phyloP scores from a whole-genome alignment of 768 basidiomycete species.

The Cubamyces lactineus region DNA sequence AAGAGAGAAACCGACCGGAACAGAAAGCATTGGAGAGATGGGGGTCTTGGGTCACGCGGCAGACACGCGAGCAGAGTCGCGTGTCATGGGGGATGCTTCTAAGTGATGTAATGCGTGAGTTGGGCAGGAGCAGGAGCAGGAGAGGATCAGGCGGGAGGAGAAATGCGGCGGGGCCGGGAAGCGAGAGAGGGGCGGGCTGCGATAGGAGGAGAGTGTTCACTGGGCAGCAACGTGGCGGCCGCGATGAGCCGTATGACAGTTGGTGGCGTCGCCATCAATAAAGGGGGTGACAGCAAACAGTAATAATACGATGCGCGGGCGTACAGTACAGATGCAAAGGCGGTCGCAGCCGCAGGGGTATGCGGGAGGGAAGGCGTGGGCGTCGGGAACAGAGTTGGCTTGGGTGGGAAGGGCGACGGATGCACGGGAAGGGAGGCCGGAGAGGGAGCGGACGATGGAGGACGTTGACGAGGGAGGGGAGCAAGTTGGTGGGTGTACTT shows the following conservation, averaged over 20 bases:
- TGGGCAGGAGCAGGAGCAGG: neutral
- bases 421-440: neutral
- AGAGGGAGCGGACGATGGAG: neutral
- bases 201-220: conserved; percentile 9
- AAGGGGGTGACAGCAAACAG: conserved; percentile 1
- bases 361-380: neutral
- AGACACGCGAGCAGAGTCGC: conserved; percentile 21
- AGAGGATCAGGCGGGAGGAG: conserved; percentile 8
- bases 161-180: conserved; percentile 16
- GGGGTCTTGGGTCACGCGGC: conserved; percentile 22
- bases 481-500: neutral
- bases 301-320: neutral
- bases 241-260: conserved; percentile 9
- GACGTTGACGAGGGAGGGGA: neutral
- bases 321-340: neutral
- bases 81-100: conserved; percentile 13
- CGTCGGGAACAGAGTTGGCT: neutral
- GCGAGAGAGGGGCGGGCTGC: conserved; percentile 8
- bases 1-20: neutral
- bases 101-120: conserved; percentile 21
- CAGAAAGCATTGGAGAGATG: neutral
- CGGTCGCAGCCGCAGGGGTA: neutral
- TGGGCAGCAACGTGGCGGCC: conserved; percentile 10
- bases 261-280: conserved; percentile 18
- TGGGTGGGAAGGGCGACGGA: neutral